phyloP scores from a whole-genome alignment of 192 early-diverging fungal species.

The Dissophora globulifera region DNA sequence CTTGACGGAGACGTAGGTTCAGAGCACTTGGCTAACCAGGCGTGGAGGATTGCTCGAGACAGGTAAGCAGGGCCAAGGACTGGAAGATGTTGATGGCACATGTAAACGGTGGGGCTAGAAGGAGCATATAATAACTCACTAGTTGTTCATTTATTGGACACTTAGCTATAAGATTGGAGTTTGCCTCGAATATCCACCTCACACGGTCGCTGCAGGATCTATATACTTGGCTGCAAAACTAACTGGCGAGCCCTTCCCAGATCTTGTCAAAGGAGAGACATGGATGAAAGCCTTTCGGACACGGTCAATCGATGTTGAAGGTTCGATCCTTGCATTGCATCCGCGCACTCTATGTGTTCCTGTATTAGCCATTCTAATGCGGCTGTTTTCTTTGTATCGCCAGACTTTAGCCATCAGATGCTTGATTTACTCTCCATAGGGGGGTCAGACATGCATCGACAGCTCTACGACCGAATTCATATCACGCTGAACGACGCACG shows the following conservation, averaged over 20 bases:
- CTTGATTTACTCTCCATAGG: constrained; percentile 60
- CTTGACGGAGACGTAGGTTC: constrained; percentile 32
- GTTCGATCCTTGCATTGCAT: constrained; percentile 29
- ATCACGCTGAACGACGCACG: constrained; percentile 61
- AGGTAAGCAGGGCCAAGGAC: constrained; percentile 27
- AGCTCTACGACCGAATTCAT: constrained; percentile 57
- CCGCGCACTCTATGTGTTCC: too few relatives aligned
- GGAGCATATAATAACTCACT: background rate
- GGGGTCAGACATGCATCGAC: constrained; percentile 35
- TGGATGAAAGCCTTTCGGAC: constrained; percentile 63
- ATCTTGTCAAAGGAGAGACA: constrained; percentile 42
- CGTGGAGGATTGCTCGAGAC: constrained; percentile 61
- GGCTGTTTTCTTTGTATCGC: background rate
- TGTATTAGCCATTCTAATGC: background rate
- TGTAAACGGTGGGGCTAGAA: background rate
- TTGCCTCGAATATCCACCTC: constrained; percentile 71
- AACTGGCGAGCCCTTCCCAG: constrained; percentile 51
- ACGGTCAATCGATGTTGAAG: constrained; percentile 67
- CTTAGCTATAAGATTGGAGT: constrained; percentile 64
- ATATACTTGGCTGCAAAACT: constrained; percentile 66
- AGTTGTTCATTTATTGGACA: background rate
- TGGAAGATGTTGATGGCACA: background rate
- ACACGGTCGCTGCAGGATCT: constrained; percentile 70
- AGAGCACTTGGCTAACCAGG: constrained; percentile 58
- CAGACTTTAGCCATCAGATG: constrained; percentile 64